A percentile compares a stretch with the other conserved stretches of the same genome.
Evolutionary conservation across 1,284 basidiomycete genomes (phyloP).

Genomic region (Exobasidium rhododendri): DNA sequence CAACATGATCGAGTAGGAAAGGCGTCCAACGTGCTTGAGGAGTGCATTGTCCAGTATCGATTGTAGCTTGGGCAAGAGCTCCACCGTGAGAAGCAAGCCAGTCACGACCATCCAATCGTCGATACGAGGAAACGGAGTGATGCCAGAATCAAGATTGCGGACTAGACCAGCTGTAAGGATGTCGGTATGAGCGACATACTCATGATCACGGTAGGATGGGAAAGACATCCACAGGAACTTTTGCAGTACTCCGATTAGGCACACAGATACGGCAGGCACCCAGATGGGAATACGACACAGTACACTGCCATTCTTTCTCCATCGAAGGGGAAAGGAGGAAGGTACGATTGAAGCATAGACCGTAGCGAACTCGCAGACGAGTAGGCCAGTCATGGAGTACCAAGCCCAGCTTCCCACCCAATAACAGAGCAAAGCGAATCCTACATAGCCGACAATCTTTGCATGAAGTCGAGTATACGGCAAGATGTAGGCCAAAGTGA

Average conservation of each 20-base stretch:
- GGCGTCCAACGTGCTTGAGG: slow-evolving; percentile 25
- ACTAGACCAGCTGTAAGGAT: slow-evolving; percentile 31
- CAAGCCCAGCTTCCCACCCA: slow-evolving; percentile 42
- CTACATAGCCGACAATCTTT: slow-evolving; percentile 28
- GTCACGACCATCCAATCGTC: slow-evolving; percentile 38
- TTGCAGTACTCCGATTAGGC: slow-evolving; percentile 25
- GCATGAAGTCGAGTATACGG: slow-evolving; percentile 32
- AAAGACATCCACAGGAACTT: slow-evolving; percentile 38
- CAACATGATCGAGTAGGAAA: slow-evolving; percentile 21
- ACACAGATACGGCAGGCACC: slow-evolving; percentile 17
- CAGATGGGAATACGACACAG: background rate
- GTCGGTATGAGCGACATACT: slow-evolving; percentile 29
- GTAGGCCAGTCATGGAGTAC: slow-evolving; percentile 39
- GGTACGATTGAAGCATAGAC: slow-evolving; percentile 26
- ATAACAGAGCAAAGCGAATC: slow-evolving; percentile 32
- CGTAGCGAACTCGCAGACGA: slow-evolving; percentile 30
- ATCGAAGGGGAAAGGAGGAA: background rate
- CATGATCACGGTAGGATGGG: slow-evolving; percentile 21
- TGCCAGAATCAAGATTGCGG: slow-evolving; percentile 18
- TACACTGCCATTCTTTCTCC: slow-evolving; percentile 9
- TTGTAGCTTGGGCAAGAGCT: slow-evolving; percentile 17
- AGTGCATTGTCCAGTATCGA: slow-evolving; percentile 12
- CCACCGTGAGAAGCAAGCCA: slow-evolving; percentile 29
- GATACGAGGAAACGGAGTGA: slow-evolving; percentile 30
- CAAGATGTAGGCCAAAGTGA: slow-evolving; percentile 30